A percentile compares a stretch with the other conserved stretches of the same genome.
phyloP scores from a whole-genome alignment of 2,329 filamentous ascomycete species.

The Diaporthe sp. region DNA sequence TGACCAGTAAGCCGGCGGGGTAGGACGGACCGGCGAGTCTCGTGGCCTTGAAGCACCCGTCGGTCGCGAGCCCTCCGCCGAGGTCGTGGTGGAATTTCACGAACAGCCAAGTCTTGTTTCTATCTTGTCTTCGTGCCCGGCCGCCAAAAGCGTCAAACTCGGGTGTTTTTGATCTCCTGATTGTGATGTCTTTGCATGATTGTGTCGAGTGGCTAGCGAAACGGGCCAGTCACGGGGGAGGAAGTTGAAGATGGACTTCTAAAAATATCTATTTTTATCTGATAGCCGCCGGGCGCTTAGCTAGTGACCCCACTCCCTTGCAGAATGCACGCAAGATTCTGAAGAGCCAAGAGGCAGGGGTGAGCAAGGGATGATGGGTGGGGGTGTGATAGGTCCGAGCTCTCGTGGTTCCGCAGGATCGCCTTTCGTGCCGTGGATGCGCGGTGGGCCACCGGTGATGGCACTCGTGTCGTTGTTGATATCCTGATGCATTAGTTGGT shows the following conservation, averaged over 20 bases:
- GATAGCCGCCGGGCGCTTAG: constrained; percentile 34
- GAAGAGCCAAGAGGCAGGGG: constrained; percentile 13
- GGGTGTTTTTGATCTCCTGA: constrained; percentile 4
- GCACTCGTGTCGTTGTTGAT: background rate
- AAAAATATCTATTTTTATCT: constrained; percentile 28
- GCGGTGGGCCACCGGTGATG: background rate
- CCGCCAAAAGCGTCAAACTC: constrained; percentile 8
- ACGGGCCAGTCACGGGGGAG: constrained; percentile 9
- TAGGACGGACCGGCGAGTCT: constrained; percentile 5
- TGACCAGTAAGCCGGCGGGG: background rate
- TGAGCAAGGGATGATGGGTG: constrained; percentile 17
- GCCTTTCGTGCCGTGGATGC: constrained; percentile 4
- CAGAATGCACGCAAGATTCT: constrained; percentile 21
- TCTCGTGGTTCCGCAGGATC: constrained; percentile 6
- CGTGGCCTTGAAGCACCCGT: background rate
- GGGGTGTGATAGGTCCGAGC: constrained; percentile 27
- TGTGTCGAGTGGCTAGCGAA: constrained; percentile 9
- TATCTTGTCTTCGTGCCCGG: background rate
- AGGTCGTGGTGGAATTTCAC: background rate
- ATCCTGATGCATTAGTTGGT: background rate
- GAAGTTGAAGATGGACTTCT: constrained; percentile 6
- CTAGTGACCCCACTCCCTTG: constrained; percentile 16
- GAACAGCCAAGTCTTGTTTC: too few relatives aligned
- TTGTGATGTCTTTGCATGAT: constrained; percentile 1
- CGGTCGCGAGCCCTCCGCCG: background rate